phyloP scores from a whole-genome alignment of 345 rosid genomes.

The Cardamine chenopodiifolia region DNA sequence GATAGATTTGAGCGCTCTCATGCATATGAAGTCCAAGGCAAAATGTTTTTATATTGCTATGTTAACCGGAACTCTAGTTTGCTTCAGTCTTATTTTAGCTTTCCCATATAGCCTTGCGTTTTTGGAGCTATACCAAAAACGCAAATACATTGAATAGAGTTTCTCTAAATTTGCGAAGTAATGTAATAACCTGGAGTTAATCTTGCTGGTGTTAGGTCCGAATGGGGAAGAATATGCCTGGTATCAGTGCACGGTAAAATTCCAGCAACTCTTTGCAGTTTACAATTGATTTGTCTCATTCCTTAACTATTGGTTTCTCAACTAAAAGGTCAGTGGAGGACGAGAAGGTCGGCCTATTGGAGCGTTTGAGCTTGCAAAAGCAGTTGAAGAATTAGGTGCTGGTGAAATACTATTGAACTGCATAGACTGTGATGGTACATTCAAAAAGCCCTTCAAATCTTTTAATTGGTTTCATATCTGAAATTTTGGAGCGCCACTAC shows the following conservation, averaged over 20 bases:
- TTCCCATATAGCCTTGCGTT: background rate
- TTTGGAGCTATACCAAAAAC: background rate
- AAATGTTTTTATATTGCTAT: background rate
- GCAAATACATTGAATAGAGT: background rate
- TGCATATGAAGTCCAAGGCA: constrained; percentile 9
- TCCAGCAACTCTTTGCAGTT: constrained; percentile 19
- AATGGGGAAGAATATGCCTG: constrained; percentile 93
- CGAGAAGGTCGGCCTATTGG: constrained; percentile 97
- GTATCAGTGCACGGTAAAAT: constrained; percentile 96
- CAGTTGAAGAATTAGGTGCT: constrained; percentile 93
- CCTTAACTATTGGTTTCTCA: constrained; percentile 25
- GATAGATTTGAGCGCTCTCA: background rate
- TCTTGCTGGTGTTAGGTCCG: constrained; percentile 59
- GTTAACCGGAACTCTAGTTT: background rate
- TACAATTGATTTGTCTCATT: background rate
- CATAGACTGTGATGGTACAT: constrained; percentile 87
- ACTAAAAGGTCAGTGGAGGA: constrained; percentile 82
- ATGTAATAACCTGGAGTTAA: constrained; percentile 8
- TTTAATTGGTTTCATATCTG: background rate
- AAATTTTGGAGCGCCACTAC: background rate
- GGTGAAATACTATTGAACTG: constrained; percentile 96
- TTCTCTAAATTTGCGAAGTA: constrained; percentile 12
- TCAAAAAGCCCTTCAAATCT: background rate
- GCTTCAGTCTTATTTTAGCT: background rate
- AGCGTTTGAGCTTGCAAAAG: constrained; percentile 97